Evolutionary conservation across 1,284 basidiomycete genomes (phyloP).

Genomic region (Hymenochaete sp.): DNA sequence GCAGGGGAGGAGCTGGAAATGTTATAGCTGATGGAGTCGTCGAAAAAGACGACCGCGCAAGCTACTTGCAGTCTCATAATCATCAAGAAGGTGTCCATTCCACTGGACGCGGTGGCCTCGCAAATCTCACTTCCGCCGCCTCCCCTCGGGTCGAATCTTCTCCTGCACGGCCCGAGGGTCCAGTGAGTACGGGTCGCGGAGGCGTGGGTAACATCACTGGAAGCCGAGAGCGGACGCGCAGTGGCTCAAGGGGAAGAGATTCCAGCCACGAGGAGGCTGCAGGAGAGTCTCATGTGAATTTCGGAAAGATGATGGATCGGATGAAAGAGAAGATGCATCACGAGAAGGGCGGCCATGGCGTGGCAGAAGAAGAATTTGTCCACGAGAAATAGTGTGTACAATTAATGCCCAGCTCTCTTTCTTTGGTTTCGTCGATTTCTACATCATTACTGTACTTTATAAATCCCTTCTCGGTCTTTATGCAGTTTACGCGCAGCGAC

Average conservation of each 20-base stretch:
- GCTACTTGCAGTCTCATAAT: no score
- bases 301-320: conserved; percentile 11
- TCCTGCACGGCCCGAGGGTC: no score
- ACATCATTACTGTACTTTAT: no score
- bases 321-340: conserved; percentile 7
- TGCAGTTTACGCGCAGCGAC: no score
- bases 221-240: no score
- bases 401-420: no score
- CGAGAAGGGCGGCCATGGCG: not conserved
- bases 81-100: no score
- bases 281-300: not conserved
- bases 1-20: conserved; percentile 25
- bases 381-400: no score
- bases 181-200: conserved; percentile 57
- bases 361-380: no score
- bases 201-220: conserved; percentile 65
- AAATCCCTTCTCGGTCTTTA: no score
- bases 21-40: conserved; percentile 24
- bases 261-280: not conserved
- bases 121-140: conserved; percentile 42
- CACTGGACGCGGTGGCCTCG: conserved; percentile 60
- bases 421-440: no score
- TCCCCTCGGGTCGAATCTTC: conserved; percentile 33
- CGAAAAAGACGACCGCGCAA: conserved; percentile 32
- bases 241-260: not conserved